phyloP scores from a whole-genome alignment of 169 alveolate species.

The Hammondia hammondi region DNA sequence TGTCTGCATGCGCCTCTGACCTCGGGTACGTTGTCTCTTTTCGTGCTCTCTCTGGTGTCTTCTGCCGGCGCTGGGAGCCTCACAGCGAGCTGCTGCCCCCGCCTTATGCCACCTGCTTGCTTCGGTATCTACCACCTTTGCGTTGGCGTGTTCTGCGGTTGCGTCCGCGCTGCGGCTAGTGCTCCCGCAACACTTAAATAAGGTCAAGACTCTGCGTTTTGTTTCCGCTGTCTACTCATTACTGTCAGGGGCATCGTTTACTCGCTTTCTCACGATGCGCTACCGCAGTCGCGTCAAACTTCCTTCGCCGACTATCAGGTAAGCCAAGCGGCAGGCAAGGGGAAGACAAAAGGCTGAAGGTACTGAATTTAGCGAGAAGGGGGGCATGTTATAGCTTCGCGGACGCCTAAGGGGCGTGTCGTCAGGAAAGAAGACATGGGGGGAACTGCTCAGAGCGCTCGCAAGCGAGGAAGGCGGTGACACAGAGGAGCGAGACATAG shows the following conservation, averaged over 20 bases:
- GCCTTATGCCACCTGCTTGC: too few species aligned
- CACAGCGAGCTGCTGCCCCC: background rate
- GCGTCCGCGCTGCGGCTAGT: too few species aligned
- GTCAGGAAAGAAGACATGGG: too few species aligned
- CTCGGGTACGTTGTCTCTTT: background rate
- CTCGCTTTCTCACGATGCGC: conserved; percentile 91
- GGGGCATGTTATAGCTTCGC: too few species aligned
- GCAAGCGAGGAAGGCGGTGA: too few species aligned
- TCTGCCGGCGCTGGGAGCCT: background rate
- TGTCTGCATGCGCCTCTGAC: background rate
- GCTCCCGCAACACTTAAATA: too few species aligned
- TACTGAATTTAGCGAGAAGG: too few species aligned
- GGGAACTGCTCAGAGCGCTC: too few species aligned
- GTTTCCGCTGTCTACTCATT: background rate
- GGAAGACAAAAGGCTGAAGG: background rate
- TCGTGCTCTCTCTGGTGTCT: background rate
- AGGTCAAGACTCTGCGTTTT: background rate
- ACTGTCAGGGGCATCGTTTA: conserved; percentile 87
- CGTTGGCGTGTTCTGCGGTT: too few species aligned
- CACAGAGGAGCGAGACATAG: too few species aligned
- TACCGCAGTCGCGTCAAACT: conserved; percentile 74
- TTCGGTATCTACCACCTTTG: too few species aligned
- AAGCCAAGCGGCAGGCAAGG: background rate
- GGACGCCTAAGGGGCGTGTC: too few species aligned
- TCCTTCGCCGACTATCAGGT: conserved; percentile 55